A percentile compares a stretch with the other conserved stretches of the same genome.
Conservation (phyloP, 495 filamentous ascomycete genomes). For the Pyrenula aspistea region DNA sequence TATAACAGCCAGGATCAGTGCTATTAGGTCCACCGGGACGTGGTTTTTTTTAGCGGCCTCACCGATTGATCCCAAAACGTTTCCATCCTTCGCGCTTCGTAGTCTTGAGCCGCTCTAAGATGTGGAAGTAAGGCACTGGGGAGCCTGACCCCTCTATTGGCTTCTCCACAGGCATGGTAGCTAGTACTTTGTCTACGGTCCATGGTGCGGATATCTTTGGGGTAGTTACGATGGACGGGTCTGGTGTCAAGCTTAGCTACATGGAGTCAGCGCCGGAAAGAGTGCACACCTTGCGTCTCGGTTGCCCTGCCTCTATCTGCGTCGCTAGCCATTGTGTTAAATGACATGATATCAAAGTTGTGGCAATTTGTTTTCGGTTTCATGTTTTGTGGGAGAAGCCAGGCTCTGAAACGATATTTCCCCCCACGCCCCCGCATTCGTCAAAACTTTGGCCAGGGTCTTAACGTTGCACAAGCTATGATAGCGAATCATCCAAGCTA, state of each 20-base stretch:
- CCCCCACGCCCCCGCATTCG: no score
- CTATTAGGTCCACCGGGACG: no score
- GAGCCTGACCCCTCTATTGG: constrained; percentile 21
- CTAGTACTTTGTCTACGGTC: background rate
- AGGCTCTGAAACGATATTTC: no score
- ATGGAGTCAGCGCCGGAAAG: background rate
- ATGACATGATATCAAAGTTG: background rate
- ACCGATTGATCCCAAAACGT: constrained; percentile 48
- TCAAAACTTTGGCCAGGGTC: no score
- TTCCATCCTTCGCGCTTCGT: constrained; percentile 73
- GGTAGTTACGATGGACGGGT: background rate
- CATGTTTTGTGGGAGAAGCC: no score
- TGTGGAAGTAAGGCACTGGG: constrained; percentile 65
- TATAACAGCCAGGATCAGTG: no score
- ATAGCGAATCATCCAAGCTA: no score
- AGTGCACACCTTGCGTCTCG: background rate
- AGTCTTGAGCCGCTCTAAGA: constrained; percentile 69
- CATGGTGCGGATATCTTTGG: background rate
- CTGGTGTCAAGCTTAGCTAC: background rate
- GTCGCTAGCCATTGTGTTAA: background rate
- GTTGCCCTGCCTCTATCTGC: background rate
- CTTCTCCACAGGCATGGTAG: background rate
- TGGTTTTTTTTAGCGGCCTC: background rate
- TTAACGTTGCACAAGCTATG: no score
- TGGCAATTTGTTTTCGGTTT: background rate